These are phyloP conservation scores for Tolypocladium pustulatum DNA, from an alignment of 2,329 filamentous ascomycete genomes.

Conservation along the genomic window DNA sequence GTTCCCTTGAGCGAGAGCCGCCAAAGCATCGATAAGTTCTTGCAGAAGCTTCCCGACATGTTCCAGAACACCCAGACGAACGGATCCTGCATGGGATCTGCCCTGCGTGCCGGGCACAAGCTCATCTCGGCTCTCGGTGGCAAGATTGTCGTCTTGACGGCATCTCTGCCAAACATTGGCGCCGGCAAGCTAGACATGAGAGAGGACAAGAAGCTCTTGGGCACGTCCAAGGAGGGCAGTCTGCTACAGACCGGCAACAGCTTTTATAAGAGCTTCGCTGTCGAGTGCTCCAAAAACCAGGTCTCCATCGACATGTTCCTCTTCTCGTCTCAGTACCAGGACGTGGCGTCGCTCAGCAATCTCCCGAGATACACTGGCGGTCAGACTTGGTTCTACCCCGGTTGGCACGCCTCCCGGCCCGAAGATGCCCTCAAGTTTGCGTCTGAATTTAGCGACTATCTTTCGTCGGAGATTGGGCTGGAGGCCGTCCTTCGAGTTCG, in stretches of 20 bases:
- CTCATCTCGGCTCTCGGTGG: conserved; percentile 89
- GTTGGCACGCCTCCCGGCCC: conserved; percentile 86
- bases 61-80: conserved; percentile 89
- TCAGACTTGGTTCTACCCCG: conserved; percentile 97
- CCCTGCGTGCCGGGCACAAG: conserved; percentile 86
- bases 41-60: conserved; percentile 88
- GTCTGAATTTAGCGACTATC: conserved; percentile 88
- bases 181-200: conserved; percentile 85
- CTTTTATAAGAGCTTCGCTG: conserved; percentile 98
- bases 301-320: conserved; percentile 98
- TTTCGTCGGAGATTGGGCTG: conserved; percentile 92
- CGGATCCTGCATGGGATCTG: conserved; percentile 89
- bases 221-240: conserved; percentile 81
- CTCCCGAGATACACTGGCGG: conserved; percentile 92
- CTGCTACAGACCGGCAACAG: conserved; percentile 87
- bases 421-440: conserved; percentile 98
- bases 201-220: conserved; percentile 91
- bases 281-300: conserved; percentile 97
- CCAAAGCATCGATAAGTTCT: conserved; percentile 82
- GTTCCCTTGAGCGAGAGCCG: conserved; percentile 84
- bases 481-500: conserved; percentile 93
- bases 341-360: conserved; percentile 93
- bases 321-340: conserved; percentile 92
- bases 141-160: conserved; percentile 86
- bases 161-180: conserved; percentile 82